These are phyloP conservation scores for Dysphania ambrosioides DNA, from an alignment of 148 eudicot genomes.

Conservation along the genomic window DNA sequence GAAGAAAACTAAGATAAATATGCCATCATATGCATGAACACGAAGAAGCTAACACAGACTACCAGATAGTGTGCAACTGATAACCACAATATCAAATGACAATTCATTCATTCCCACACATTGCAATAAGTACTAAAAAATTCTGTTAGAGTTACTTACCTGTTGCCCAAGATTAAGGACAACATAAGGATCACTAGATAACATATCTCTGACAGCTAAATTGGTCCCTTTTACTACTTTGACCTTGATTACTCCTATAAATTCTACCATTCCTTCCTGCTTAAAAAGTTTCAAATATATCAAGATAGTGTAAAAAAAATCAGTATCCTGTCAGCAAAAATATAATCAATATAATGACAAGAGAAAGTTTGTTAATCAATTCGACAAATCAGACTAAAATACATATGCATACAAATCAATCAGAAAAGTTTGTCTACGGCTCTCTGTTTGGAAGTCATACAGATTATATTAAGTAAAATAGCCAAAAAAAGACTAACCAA, in stretches of 20 bases:
- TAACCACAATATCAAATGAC: background rate
- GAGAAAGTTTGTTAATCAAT: background rate
- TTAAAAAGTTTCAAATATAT: slow-evolving; percentile 16
- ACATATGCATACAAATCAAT: background rate
- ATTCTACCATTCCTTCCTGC: slow-evolving; percentile 92
- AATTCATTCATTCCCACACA: background rate
- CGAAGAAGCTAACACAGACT: background rate
- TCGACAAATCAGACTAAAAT: background rate
- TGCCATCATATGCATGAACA: background rate
- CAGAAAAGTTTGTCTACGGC: background rate
- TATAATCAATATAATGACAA: background rate
- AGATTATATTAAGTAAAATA: background rate
- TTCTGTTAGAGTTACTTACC: slow-evolving; percentile 42
- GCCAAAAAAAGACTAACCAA: background rate
- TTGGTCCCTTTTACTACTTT: slow-evolving; percentile 82
- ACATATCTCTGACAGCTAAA: slow-evolving; percentile 91
- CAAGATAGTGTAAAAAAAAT: background rate
- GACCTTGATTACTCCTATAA: slow-evolving; percentile 71
- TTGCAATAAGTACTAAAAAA: background rate
- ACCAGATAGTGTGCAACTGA: background rate
- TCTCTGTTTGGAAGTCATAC: background rate
- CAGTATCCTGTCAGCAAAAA: background rate
- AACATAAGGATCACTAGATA: slow-evolving; percentile 93
- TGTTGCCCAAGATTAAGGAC: slow-evolving; percentile 73
- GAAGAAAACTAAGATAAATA: background rate